These are phyloP conservation scores for Bretziella fagacearum DNA, from an alignment of 2,329 filamentous ascomycete species.

Conservation along the genomic window DNA sequence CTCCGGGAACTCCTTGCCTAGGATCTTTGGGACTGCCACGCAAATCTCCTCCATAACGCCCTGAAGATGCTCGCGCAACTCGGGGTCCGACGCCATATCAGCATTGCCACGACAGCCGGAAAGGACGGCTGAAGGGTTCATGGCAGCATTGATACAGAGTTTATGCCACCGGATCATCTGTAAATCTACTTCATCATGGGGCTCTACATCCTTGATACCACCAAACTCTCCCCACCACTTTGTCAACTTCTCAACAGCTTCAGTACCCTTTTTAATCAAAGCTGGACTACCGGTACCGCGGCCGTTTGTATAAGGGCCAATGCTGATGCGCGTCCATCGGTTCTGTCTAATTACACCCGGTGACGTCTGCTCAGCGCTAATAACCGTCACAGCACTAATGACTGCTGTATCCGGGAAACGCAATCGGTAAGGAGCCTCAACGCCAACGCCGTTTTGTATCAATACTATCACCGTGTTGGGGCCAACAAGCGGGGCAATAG, in stretches of 20 bases:
- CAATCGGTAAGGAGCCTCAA: constrained; percentile 46
- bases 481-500: constrained; percentile 43
- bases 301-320: constrained; percentile 46
- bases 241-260: constrained; percentile 32
- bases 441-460: constrained; percentile 56
- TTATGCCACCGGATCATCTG: constrained; percentile 63
- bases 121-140: constrained; percentile 56
- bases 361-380: constrained; percentile 47
- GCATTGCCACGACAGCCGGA: constrained; percentile 47
- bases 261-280: constrained; percentile 20
- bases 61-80: constrained; percentile 42
- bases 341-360: constrained; percentile 52
- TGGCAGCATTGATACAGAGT: constrained; percentile 57
- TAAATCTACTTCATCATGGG: constrained; percentile 46
- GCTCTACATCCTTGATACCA: constrained; percentile 47
- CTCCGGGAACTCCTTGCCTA: constrained; percentile 41
- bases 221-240: constrained; percentile 37
- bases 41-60: constrained; percentile 57
- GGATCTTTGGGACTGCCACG: constrained; percentile 42
- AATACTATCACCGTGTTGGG: constrained; percentile 42
- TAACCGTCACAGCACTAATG: constrained; percentile 51
- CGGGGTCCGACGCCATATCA: constrained; percentile 46
- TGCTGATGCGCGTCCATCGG: constrained; percentile 55
- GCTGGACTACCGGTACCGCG: constrained; percentile 19
- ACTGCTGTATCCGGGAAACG: constrained; percentile 45